Percentiles rank a stretch among this genome's conserved stretches.
These are phyloP conservation scores for Cairneyella variabilis DNA, from an alignment of 495 filamentous ascomycete genomes.

Conservation along the genomic window DNA sequence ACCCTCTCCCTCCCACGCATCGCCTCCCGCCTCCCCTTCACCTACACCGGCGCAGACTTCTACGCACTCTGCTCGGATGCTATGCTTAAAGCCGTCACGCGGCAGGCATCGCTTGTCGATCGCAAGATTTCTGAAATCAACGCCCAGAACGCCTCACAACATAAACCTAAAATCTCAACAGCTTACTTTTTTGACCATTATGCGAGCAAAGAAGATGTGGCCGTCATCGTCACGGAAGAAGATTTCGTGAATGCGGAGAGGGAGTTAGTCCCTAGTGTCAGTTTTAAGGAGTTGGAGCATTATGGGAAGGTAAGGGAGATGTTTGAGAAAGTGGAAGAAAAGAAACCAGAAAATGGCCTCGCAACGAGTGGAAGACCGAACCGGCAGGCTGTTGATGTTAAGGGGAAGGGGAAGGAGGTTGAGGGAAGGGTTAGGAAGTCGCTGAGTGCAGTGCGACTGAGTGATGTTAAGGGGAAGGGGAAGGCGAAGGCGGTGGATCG, in stretches of 20 bases:
- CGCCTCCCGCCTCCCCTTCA: conserved; percentile 80
- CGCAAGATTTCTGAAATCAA: conserved; percentile 70
- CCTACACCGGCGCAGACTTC: conserved; percentile 94
- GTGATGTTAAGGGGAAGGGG: too few relatives aligned
- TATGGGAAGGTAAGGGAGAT: conserved; percentile 78
- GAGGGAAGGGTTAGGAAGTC: conserved; percentile 2
- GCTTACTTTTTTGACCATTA: conserved; percentile 95
- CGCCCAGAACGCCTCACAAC: conserved; percentile 9
- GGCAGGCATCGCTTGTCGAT: conserved; percentile 81
- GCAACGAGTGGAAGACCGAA: too few relatives aligned
- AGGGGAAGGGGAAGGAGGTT: conserved; percentile 52
- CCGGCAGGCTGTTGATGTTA: too few relatives aligned
- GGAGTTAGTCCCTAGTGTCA: conserved; percentile 91
- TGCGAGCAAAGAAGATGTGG: conserved; percentile 74
- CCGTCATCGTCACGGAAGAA: conserved; percentile 79
- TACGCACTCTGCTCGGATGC: conserved; percentile 96
- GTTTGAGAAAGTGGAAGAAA: conserved; percentile 62
- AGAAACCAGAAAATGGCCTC: too few relatives aligned
- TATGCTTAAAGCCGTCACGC: conserved; percentile 97
- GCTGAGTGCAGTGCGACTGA: too few relatives aligned
- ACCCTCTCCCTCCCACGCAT: conserved; percentile 69
- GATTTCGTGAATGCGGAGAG: conserved; percentile 78
- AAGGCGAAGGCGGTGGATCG: too few relatives aligned
- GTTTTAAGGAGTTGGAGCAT: conserved; percentile 86
- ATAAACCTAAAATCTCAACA: conserved; percentile 54